Percentiles rank a stretch among this genome's conserved stretches.
phyloP scores from a whole-genome alignment of 2,329 filamentous ascomycete genomes.

The Ophiocordyceps sinensis region DNA sequence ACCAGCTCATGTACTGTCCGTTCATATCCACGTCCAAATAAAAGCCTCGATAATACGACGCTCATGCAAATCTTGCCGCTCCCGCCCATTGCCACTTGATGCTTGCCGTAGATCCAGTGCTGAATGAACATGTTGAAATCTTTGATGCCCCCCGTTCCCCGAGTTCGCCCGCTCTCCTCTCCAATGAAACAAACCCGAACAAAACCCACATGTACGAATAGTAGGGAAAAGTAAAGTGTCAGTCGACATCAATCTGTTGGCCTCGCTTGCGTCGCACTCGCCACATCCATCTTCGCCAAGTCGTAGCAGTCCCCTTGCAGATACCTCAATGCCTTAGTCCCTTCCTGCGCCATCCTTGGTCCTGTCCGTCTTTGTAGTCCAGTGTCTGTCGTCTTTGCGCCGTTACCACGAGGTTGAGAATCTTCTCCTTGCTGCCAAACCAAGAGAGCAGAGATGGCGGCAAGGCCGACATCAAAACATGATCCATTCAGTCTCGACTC shows the following conservation, averaged over 20 bases:
- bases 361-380: not conserved
- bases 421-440: not conserved
- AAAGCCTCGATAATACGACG: not conserved
- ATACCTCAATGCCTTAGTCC: too few species aligned
- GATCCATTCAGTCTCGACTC: slow-evolving; percentile 49
- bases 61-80: not conserved
- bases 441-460: not conserved
- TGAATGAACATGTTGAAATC: not conserved
- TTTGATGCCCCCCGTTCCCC: not conserved
- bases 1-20: too few species aligned
- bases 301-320: too few species aligned
- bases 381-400: too few species aligned
- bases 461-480: slow-evolving; percentile 35
- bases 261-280: too few species aligned
- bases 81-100: not conserved
- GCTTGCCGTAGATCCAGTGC: not conserved
- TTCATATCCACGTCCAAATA: not conserved
- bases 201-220: too few species aligned
- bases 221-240: too few species aligned
- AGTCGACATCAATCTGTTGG: too few species aligned
- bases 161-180: not conserved
- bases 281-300: too few species aligned
- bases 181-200: not conserved
- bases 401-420: too few species aligned
- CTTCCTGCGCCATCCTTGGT: too few species aligned